Base-by-base conservation (phyloP, 2,329 filamentous ascomycete species). In the Zasmidium angulare region DNA sequence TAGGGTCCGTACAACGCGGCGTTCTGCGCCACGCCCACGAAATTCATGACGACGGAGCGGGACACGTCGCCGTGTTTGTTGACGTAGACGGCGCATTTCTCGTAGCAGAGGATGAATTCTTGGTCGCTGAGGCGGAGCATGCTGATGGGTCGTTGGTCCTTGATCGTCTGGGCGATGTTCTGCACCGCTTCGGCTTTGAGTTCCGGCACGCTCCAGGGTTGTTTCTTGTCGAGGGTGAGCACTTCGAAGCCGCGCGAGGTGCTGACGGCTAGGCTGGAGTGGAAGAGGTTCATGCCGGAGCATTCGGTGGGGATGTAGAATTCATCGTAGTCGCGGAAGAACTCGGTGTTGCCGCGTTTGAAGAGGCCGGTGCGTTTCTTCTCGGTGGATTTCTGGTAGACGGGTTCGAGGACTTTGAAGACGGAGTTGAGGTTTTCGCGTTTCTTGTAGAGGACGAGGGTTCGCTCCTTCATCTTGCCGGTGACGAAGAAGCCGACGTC, bases 261-360 rank as follows among this genome's bases (percentile, higher is more conserved):
- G 20, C 91, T 88, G 50, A 99, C 91, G 10, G 95, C 91, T 55
- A 99, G 89, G 62, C 92, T 96, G 0, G 89, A 91, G 74, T 97
- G 91, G 84, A 98, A 99, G 54, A 99, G 85, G 75, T 97, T 98
- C 72, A 99, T 89, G 50, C 90, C 91, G 75, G 89, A 96, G 75
- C 92, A 97, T 73, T 99, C 96, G 1, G 90, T 89, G 0, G 95
- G 95, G 67, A 99, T 93, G 77, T 98, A 99, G 77, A 99, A 99
- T 68, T 98, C 95, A 78, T 99, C 95, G 74, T 93, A 99, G 72
- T 99, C 95, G 63, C 95, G 89, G 86, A 98, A 99, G 69, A 93
- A 93, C 69, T 99, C 95, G 0, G 93, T 97, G 60, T 85, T 87
- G 20, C 91, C 91, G 10, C 84, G 84, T 19, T 86, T 80, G 71